Evolutionary conservation across 805 yeast species (phyloP), one percentile per base, ranked within the genome.

Genomic region (Candida dajiaensis): DNA sequence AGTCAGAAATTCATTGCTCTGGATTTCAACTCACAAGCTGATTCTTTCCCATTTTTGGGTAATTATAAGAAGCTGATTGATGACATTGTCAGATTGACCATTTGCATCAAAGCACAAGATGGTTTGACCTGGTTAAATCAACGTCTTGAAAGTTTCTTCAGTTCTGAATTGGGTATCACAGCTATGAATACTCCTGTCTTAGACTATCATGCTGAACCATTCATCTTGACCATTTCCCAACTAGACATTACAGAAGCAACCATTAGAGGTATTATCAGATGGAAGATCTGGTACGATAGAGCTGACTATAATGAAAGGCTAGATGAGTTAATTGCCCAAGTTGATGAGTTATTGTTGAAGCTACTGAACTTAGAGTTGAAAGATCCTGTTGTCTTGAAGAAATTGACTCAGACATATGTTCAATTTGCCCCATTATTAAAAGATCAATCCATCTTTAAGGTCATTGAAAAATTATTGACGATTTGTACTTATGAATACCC

Each of bases 351-450:
- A 42, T 85, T 96, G 42, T 84, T 85, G 52, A 77, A 83, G 55
- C 70, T 94, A 48, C 69, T 94, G 47, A 83, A 81, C 31, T 77
- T 94, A 73, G 80, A 82, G 47, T 74, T 87, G 21, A 78, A 83
- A 23, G 90, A 89, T 49, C 97, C 97, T 1, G 74, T 85, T 52
- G 68, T 94, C 31, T 74, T 86, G 51, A 78, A 96, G 54, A 89
- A 88, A 57, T 86, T 88, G 58, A 84, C 89, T 16, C 98, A 94
- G 65, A 87, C 96, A 15, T 73, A 89, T 55, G 98, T 95, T 16
- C 95, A 92, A 63, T 94, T 94, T 62, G 85, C 97, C 15, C 97
- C 98, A 2, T 71, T 89, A 50, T 70, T 94, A 51, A 88, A 88
- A 59, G 94, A 86, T 52, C 81, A 78, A 10, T 80, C 89, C 41